phyloP scores from a whole-genome alignment of 345 rosid species.

The Theobroma cacao region DNA sequence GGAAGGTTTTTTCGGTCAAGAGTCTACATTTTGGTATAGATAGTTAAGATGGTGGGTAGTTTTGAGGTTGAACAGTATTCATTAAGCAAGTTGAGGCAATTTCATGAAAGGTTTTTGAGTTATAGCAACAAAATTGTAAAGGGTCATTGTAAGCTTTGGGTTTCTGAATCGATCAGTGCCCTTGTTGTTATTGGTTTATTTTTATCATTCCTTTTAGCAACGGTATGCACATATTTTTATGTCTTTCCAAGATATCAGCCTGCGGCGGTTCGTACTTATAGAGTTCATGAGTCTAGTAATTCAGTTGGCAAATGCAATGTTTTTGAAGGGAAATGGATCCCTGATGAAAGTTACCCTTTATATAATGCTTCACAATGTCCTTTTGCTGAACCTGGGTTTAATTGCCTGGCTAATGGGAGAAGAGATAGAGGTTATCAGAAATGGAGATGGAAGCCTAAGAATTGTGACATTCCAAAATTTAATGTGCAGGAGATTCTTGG shows the following conservation, averaged over 20 bases:
- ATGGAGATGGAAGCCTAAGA: constrained; percentile 73
- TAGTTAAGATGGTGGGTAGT: constrained; percentile 23
- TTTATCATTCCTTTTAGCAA: constrained; percentile 41
- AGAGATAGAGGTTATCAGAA: constrained; percentile 49
- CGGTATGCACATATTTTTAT: constrained; percentile 37
- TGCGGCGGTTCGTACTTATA: constrained; percentile 14
- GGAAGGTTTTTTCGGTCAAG: neutral
- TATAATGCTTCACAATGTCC: constrained; percentile 67
- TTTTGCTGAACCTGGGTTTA: constrained; percentile 59
- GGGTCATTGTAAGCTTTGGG: constrained; percentile 32
- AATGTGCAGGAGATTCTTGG: constrained; percentile 36
- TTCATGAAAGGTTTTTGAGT: constrained; percentile 24
- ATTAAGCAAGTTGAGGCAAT: constrained; percentile 25
- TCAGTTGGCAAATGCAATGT: constrained; percentile 39
- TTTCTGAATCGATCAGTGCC: constrained; percentile 40
- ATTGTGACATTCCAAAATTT: constrained; percentile 62
- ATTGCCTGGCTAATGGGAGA: constrained; percentile 67
- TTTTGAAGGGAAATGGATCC: constrained; percentile 58
- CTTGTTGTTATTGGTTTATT: constrained; percentile 33
- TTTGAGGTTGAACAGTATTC: constrained; percentile 18
- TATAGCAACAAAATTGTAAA: constrained; percentile 30
- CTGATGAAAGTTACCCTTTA: constrained; percentile 55
- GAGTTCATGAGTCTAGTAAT: constrained; percentile 24
- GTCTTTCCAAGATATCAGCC: constrained; percentile 45
- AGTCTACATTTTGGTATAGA: neutral